Conservation (phyloP, 2,329 filamentous ascomycete species). For the Diaporthe amygdali region DNA sequence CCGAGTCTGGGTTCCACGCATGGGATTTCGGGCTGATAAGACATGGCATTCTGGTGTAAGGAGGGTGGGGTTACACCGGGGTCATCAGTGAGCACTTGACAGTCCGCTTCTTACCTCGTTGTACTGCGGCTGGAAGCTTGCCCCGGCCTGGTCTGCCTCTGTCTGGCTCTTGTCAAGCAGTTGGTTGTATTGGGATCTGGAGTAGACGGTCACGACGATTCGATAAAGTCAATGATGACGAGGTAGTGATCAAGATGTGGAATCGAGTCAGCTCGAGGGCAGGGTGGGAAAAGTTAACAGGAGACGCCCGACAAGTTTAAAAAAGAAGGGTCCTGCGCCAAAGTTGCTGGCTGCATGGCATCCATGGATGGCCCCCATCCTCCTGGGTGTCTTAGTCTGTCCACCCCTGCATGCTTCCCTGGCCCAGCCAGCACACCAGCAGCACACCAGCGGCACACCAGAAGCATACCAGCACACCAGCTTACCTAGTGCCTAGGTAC, state of each 20-base stretch:
- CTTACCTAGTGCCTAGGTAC: background rate
- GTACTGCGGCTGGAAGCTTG: background rate
- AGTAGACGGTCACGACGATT: background rate
- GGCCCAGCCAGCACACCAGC: background rate
- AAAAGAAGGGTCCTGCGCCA: constrained; percentile 22
- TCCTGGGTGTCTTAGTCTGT: background rate
- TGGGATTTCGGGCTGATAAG: constrained; percentile 14
- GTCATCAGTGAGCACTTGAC: background rate
- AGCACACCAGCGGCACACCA: background rate
- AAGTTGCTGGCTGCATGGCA: constrained; percentile 8
- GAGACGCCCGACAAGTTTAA: background rate
- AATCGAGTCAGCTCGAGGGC: background rate
- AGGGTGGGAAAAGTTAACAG: background rate
- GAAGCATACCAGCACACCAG: background rate
- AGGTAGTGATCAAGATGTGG: background rate
- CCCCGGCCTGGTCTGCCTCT: background rate
- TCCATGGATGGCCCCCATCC: background rate
- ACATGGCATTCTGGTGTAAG: constrained; percentile 14
- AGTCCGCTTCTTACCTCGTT: constrained; percentile 4
- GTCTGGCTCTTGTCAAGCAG: background rate
- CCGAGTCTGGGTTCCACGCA: background rate
- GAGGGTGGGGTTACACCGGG: constrained; percentile 13
- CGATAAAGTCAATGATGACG: background rate
- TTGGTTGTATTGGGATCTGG: background rate
- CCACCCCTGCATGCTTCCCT: background rate